Conservation (phyloP, 2,329 filamentous ascomycete genomes). For the Penicillium sp. region DNA sequence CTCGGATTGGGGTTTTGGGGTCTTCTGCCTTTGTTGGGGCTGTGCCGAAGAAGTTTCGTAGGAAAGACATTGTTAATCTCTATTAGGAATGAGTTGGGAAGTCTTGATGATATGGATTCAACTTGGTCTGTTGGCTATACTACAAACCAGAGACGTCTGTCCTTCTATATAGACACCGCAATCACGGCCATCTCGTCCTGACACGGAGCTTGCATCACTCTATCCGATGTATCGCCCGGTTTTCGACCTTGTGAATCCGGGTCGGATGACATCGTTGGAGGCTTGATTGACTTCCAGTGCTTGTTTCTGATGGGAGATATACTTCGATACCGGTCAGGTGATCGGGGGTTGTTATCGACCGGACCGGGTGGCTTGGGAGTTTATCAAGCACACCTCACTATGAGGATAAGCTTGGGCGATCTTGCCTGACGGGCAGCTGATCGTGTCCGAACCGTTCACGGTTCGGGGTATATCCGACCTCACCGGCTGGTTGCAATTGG, state of each 20-base stretch:
- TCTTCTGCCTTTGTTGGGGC: constrained; percentile 21
- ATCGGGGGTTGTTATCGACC: constrained; percentile 19
- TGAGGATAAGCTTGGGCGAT: not conserved
- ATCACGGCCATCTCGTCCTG: constrained; percentile 4
- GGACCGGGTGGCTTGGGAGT: constrained; percentile 20
- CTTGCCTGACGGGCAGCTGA: constrained; percentile 7
- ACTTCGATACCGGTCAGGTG: constrained; percentile 24
- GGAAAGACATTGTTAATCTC: constrained; percentile 26
- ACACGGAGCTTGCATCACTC: constrained; percentile 10
- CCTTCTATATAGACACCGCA: constrained; percentile 24
- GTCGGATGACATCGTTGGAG: constrained; percentile 9
- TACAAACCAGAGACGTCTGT: constrained; percentile 7
- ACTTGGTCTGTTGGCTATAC: constrained; percentile 13
- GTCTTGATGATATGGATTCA: constrained; percentile 4
- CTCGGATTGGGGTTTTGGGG: constrained; percentile 35
- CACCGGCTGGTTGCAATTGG: constrained; percentile 8
- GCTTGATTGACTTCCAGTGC: constrained; percentile 15
- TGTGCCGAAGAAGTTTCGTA: constrained; percentile 30
- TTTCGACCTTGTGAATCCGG: constrained; percentile 14
- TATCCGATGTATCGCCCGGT: constrained; percentile 11
- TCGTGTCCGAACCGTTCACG: constrained; percentile 3
- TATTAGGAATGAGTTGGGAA: not conserved
- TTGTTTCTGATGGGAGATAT: constrained; percentile 19
- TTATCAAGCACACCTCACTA: constrained; percentile 7
- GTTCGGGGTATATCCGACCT: constrained; percentile 13